Base-by-base conservation (phyloP, 2,329 filamentous ascomycete genomes). In the Cladophialophora yegresii region DNA sequence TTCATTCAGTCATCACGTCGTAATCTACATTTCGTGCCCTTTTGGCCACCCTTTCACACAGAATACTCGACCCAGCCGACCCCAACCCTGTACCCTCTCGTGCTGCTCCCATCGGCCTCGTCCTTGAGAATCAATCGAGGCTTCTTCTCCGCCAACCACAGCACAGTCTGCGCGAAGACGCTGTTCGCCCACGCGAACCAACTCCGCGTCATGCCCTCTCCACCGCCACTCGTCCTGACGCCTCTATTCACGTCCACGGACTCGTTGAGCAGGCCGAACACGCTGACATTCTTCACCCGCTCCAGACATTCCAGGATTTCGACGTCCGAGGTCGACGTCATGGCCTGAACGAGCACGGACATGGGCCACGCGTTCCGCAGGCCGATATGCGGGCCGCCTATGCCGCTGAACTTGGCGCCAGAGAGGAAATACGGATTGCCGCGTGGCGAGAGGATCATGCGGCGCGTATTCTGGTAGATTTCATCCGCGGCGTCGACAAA, bases 111-210 rank as follows among this genome's bases (percentile, higher is more conserved):
- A 12, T 87, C 88, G n/a, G 50, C 51, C 8, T 56, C 87, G 49
- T 85, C 77, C 13, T 87, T 88, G 75, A 97, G 96, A 45, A 98
- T 83, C 71, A 98, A 76, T 76, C 96, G 86, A 3, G 95, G 95
- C 77, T 96, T 96, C 75, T 93, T 82, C 77, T 89, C 88, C 1
- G 93, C 95, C 58, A 99, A 75, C 79, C 97, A 92, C 58, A 99
- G 79, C 53, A 99, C 91, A 0, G 93, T 96, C 76, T 92, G 89
- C 13, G 93, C 92, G 78, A 96, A 98, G 10, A 99, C 92, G 0
- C 92, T 95, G 71, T 99, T 99, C 10, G 95, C 95, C 95, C 93
- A 98, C 2, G 93, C 92, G 76, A 98, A 98, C 93, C 93, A 98
- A 73, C 89, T 92, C 69, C 92, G 83, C 1, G 93, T 97, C 76